phyloP scores from a whole-genome alignment of 495 filamentous ascomycete species.

The Talaromyces thailandensis region DNA sequence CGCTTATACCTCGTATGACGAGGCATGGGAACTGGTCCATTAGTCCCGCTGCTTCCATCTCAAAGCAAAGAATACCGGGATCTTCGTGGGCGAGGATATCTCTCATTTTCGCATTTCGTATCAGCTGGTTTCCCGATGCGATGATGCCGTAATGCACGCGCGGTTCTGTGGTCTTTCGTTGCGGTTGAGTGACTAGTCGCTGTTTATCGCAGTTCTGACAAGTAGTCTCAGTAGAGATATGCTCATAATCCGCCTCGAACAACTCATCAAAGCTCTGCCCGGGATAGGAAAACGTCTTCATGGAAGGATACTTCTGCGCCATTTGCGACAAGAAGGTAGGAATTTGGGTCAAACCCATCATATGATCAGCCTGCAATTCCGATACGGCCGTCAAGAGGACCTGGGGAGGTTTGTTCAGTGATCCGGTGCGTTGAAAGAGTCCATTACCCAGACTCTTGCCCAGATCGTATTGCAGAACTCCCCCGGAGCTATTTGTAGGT shows the following conservation, averaged over 20 bases:
- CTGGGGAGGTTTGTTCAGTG: conserved; percentile 14
- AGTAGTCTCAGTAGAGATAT: not conserved
- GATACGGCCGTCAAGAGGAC: conserved; percentile 8
- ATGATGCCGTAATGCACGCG: conserved; percentile 25
- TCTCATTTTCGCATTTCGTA: conserved; percentile 17
- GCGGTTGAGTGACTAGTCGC: conserved; percentile 6
- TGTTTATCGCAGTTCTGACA: not conserved
- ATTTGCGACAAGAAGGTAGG: not conserved
- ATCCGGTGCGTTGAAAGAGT: conserved; percentile 17
- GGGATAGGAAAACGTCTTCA: not conserved
- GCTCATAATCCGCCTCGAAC: not conserved
- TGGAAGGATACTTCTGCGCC: not conserved
- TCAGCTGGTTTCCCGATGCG: conserved; percentile 24
- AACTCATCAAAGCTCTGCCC: not conserved
- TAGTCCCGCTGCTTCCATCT: conserved; percentile 20
- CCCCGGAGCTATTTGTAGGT: conserved; percentile 11
- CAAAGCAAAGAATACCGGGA: conserved; percentile 20
- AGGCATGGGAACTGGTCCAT: conserved; percentile 24
- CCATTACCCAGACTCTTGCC: conserved; percentile 18
- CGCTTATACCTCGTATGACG: conserved; percentile 30
- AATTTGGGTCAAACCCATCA: not conserved
- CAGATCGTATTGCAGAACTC: conserved; percentile 13
- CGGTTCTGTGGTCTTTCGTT: conserved; percentile 3
- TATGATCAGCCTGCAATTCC: not conserved
- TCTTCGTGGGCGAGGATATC: conserved; percentile 10